phyloP scores from a whole-genome alignment of 257 asterid species.

The Verbena officinalis region DNA sequence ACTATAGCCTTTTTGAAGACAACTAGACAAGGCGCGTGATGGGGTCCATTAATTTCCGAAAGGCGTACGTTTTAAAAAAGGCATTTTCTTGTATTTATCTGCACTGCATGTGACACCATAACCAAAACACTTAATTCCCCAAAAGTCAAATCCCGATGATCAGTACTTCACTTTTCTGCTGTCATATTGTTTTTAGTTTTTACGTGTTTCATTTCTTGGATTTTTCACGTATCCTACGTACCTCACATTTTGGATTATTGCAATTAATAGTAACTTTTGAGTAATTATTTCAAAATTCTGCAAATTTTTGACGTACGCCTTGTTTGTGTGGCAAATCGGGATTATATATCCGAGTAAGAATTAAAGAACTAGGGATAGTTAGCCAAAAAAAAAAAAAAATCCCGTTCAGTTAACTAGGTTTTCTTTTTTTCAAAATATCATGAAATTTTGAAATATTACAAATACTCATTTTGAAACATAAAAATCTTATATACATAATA shows the following conservation, averaged over 20 bases:
- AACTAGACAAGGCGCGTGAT: constrained; percentile 37
- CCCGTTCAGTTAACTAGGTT: too few species aligned
- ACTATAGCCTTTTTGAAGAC: constrained; percentile 22
- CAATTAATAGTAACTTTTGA: not conserved
- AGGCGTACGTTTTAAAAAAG: constrained; percentile 3
- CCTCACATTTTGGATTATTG: too few species aligned
- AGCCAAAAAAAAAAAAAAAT: too few species aligned
- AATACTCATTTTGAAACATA: too few species aligned
- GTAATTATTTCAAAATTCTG: not conserved
- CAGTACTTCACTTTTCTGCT: not conserved
- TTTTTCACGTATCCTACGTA: not conserved
- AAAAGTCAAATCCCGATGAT: constrained; percentile 39
- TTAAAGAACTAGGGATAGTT: not conserved
- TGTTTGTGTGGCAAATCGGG: not conserved
- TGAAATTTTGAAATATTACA: too few species aligned
- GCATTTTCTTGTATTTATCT: constrained; percentile 7
- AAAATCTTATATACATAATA: too few species aligned
- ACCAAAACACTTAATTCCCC: constrained; percentile 37
- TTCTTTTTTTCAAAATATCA: too few species aligned
- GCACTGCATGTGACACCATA: constrained; percentile 49
- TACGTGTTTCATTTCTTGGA: not conserved
- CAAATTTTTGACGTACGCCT: not conserved
- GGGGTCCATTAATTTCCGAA: constrained; percentile 17
- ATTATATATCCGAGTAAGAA: not conserved
- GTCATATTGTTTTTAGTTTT: not conserved